Evolutionary conservation across 2,329 filamentous ascomycete genomes (phyloP), one percentile per base, ranked within the genome.

Genomic region (Fusarium sp.): DNA sequence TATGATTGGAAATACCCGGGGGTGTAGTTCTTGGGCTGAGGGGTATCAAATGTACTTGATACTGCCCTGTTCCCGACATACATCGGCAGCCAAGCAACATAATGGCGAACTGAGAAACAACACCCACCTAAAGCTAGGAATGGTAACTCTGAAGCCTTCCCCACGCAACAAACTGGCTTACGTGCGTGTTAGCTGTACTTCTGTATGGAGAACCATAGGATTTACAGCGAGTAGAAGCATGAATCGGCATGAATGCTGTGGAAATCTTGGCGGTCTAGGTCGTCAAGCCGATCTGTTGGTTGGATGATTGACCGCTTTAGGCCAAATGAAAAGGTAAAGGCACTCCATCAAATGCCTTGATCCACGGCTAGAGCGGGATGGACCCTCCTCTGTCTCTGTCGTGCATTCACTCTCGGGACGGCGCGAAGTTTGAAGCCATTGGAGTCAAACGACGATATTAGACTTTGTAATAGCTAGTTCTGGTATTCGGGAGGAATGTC

Each of bases 381-480:
- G 8, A 15, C 39, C 19, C 43, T 47, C 22, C 37, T 22, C 53
- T 28, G 46, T 43, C 44, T 39, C 24, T 33, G 19, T 37, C 40
- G 63, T n/a, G 19, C 37, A 63, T 49, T 37, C 33, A 35, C 26
- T 50, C 13, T 45, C 45, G 46, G 57, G 50, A 50, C 53, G 62
- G 66, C 57, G 66, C 46, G 55, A 50, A 55, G 66, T 35, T 52
- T 59, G 46, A 52, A 56, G 62, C 66, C 66, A 69, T 58, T 35
- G 47, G 50, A 56, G 52, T 46, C 47, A 51, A 53, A 26, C n/a
- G 30, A 9, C n/a, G 50, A 28, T 22, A n/a, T 24, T 66, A 39
- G 32, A 26, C 37, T 53, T 40, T 48, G 19, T 19, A 35, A 44
- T 47, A 37, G 13, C 65, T 37, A 47, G 43, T n/a, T 54, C 53